Evolutionary conservation across 1,284 basidiomycete genomes (phyloP), one percentile per base, ranked within the genome.

Genomic region (Agaricales sp.): DNA sequence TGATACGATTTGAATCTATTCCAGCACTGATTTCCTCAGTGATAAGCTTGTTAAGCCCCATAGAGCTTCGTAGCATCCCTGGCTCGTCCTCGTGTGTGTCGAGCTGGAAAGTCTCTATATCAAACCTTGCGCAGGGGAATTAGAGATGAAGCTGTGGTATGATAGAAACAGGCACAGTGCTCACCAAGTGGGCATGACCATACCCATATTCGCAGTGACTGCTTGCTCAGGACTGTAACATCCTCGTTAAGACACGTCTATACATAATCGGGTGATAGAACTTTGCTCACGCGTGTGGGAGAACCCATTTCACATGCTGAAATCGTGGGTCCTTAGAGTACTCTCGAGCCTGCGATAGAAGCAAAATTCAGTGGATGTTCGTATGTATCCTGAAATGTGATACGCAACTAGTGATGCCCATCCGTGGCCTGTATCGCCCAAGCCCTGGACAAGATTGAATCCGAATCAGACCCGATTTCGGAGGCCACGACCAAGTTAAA

Each of bases 221-320:
- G 71, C 63, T 51, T 73, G 74, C 13, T 60, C 63, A 3, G 77
- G 81, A 11, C 82, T 84, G 58, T 35, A 53, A 48, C 6, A 23
- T 30, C 25, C 16, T 6, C 8, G 48, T 45, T 38, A 16, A 63
- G 30, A 55, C 53, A 49, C 16, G 47, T 46, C 51, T 43, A 52
- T 45, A 47, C 54, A 19, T n/a, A 46, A 30, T 23, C 3, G 50
- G 43, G 25, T 37, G 30, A 21, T 3, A 4, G 18, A 43, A 20
- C 20, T 37, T 43, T 45, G 69, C 75, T 65, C 67, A 86, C 74
- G 85, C 82, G 63, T 87, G 80, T 24, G 87, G 87, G 45, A 90
- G 71, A 47, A 88, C 69, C 87, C 84, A 94, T 70, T 92, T 92
- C 53, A 92, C 73, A 60, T 92, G 82, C 11, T 74, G 71, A 43